These are phyloP conservation scores for Curvularia hawaiiensis DNA, from an alignment of 2,329 filamentous ascomycete species.

Conservation along the genomic window DNA sequence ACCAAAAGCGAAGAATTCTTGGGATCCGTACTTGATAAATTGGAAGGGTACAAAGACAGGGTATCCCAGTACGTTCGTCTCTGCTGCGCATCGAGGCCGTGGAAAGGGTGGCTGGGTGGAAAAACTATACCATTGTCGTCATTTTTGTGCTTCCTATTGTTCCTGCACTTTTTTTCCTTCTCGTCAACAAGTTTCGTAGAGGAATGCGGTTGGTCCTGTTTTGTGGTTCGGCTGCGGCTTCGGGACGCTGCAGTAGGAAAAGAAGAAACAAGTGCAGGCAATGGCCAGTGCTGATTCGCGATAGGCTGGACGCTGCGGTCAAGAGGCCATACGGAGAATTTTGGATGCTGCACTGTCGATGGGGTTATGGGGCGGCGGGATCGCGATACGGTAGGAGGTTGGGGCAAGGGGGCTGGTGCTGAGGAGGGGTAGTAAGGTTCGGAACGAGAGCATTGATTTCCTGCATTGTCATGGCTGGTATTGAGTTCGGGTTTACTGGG, in stretches of 20 bases:
- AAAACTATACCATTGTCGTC: not conserved
- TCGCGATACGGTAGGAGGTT: constrained; percentile 2
- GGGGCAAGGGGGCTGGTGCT: constrained; percentile 6
- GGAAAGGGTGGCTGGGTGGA: constrained; percentile 1
- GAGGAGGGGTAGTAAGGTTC: constrained; percentile 9
- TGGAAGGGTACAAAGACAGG: not conserved
- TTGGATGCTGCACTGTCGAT: not conserved
- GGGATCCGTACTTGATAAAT: not conserved
- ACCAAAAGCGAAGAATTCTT: not conserved
- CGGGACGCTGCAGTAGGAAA: not conserved
- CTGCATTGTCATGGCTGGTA: not conserved
- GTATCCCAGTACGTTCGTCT: not conserved
- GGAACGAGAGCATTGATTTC: constrained; percentile 2
- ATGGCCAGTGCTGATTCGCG: not conserved
- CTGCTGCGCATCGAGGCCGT: not conserved
- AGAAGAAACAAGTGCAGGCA: not conserved
- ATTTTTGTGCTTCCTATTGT: not conserved
- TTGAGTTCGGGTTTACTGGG: not conserved
- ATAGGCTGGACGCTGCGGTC: not conserved
- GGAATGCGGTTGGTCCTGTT: not conserved
- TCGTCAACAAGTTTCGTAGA: not conserved
- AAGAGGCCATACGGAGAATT: constrained; percentile 1
- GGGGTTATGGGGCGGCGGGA: not conserved
- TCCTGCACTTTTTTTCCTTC: not conserved
- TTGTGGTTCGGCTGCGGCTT: not conserved